Conservation (phyloP, 805 yeast genomes). For the Candida maltosa region DNA sequence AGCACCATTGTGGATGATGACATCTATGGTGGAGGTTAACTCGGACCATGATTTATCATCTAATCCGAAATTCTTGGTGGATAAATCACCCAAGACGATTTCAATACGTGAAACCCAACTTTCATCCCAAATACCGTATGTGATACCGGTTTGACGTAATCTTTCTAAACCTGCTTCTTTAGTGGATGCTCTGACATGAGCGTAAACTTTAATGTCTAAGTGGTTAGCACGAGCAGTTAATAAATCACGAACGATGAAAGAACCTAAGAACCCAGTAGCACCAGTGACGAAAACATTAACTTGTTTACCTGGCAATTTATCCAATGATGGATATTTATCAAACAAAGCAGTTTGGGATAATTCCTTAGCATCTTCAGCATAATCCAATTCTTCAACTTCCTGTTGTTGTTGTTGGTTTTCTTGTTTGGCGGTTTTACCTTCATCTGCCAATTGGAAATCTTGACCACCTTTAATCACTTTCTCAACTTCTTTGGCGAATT, state of each 20-base stretch:
- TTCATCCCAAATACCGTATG: slow-evolving; percentile 80
- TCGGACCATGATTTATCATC: slow-evolving; percentile 51
- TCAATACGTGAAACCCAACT: slow-evolving; percentile 55
- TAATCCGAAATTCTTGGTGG: slow-evolving; percentile 71
- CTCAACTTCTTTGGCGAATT: slow-evolving; percentile 73
- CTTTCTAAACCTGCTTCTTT: slow-evolving; percentile 72
- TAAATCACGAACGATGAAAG: slow-evolving; percentile 79
- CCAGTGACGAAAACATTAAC: slow-evolving; percentile 86
- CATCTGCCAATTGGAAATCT: slow-evolving; percentile 39
- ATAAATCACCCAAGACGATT: slow-evolving; percentile 80
- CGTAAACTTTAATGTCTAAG: slow-evolving; percentile 59
- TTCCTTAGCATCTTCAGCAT: slow-evolving; percentile 71
- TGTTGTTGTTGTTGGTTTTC: slow-evolving; percentile 10
- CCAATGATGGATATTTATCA: slow-evolving; percentile 40
- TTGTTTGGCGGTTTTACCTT: too few relatives aligned
- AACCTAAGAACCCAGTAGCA: slow-evolving; percentile 93
- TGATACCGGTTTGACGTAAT: slow-evolving; percentile 66
- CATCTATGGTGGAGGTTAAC: slow-evolving; percentile 64
- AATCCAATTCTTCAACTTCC: slow-evolving; percentile 39
- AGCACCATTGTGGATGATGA: slow-evolving; percentile 94
- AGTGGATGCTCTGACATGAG: slow-evolving; percentile 87
- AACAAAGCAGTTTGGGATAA: slow-evolving; percentile 41
- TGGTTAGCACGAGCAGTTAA: slow-evolving; percentile 50
- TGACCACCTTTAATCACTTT: slow-evolving; percentile 42
- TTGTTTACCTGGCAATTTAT: slow-evolving; percentile 29